Evolutionary conservation across 1,284 basidiomycete species (phyloP).

Genomic region (Pyrrhoderma lamaoense): DNA sequence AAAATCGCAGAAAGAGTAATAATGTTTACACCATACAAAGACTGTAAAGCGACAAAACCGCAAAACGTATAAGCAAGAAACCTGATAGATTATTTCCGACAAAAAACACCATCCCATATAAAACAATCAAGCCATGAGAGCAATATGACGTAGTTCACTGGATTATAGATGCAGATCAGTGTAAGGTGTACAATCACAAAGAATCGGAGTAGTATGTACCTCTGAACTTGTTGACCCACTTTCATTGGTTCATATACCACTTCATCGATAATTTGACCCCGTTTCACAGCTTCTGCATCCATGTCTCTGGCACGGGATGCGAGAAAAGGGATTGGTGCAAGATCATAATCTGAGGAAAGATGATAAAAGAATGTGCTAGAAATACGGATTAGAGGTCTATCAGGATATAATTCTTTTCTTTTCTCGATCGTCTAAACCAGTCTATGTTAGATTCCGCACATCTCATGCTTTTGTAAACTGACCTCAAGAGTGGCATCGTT

Average conservation of each 20-base stretch:
- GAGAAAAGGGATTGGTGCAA: constrained; percentile 58
- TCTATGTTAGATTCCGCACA: too few species aligned
- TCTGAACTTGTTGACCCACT: constrained; percentile 79
- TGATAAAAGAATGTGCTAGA: constrained; percentile 96
- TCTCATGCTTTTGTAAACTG: too few species aligned
- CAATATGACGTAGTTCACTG: constrained; percentile 79
- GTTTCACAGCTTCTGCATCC: constrained; percentile 31
- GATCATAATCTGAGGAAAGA: constrained; percentile 75
- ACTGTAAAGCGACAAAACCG: too few species aligned
- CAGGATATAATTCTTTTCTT: constrained; percentile 49
- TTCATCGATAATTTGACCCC: constrained; percentile 38
- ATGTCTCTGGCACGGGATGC: constrained; percentile 36
- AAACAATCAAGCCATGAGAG: constrained; percentile 53
- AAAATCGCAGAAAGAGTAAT: too few species aligned
- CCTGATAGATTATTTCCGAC: background rate
- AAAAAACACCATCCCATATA: background rate
- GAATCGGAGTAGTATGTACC: constrained; percentile 40
- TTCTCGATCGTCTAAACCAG: constrained; percentile 56
- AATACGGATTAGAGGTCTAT: constrained; percentile 82
- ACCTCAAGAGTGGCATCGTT: constrained; percentile 73
- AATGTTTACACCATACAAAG: too few species aligned
- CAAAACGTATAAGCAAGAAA: too few species aligned
- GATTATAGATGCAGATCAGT: constrained; percentile 14
- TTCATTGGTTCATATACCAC: constrained; percentile 66
- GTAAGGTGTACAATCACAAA: background rate